Conservation (phyloP, 2,329 filamentous ascomycete genomes). For the Pseudogymnoascus sp. region DNA sequence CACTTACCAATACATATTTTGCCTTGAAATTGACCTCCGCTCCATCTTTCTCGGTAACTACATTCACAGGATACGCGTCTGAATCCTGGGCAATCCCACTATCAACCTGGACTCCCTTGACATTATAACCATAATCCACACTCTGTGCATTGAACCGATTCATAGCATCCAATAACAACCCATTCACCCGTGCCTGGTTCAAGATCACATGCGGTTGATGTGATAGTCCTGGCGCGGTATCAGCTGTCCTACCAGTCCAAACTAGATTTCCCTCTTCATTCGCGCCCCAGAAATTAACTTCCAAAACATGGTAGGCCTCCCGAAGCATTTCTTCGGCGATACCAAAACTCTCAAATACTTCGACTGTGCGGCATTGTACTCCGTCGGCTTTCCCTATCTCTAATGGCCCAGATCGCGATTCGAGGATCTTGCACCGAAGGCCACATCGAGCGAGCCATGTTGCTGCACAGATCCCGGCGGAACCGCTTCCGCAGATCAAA, state of each 20-base stretch:
- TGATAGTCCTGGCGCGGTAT: neutral
- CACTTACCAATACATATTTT: slow-evolving; percentile 43
- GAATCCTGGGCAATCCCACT: slow-evolving; percentile 16
- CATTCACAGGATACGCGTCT: slow-evolving; percentile 19
- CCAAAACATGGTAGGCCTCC: slow-evolving; percentile 47
- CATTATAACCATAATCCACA: slow-evolving; percentile 44
- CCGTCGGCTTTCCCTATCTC: slow-evolving; percentile 55
- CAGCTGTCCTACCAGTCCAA: neutral
- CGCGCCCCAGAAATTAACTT: slow-evolving; percentile 45
- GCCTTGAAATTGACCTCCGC: slow-evolving; percentile 34
- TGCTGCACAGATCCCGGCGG: slow-evolving; percentile 53
- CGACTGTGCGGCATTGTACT: slow-evolving; percentile 52
- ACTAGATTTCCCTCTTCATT: neutral
- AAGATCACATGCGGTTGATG: slow-evolving; percentile 48
- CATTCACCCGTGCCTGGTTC: slow-evolving; percentile 48
- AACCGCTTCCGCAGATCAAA: slow-evolving; percentile 53
- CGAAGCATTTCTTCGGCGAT: slow-evolving; percentile 44
- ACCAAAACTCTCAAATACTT: slow-evolving; percentile 53
- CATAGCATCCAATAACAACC: slow-evolving; percentile 45
- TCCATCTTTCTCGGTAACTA: slow-evolving; percentile 36
- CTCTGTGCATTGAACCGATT: slow-evolving; percentile 30
- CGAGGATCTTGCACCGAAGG: slow-evolving; percentile 49
- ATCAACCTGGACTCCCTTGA: slow-evolving; percentile 37
- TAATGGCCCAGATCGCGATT: slow-evolving; percentile 47
- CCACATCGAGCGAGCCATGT: slow-evolving; percentile 51